phyloP scores from a whole-genome alignment of 2,329 filamentous ascomycete species.

The Hymenoscyphus fructigenus region DNA sequence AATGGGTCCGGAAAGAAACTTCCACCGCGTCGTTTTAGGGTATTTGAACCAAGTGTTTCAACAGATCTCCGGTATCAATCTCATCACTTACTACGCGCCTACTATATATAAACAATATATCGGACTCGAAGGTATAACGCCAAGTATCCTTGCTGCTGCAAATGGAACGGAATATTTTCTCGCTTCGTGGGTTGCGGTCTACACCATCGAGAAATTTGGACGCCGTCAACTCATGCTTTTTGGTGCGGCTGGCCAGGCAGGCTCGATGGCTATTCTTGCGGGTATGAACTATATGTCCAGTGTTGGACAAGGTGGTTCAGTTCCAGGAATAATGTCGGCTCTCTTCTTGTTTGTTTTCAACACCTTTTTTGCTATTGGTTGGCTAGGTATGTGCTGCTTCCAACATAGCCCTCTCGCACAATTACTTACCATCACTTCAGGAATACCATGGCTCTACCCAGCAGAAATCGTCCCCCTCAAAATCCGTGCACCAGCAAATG shows the following conservation, averaged over 20 bases:
- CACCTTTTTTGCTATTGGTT: slow-evolving; percentile 52
- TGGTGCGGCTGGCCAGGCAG: slow-evolving; percentile 61
- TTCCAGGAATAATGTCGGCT: slow-evolving; percentile 34
- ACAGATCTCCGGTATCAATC: slow-evolving; percentile 46
- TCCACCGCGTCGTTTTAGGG: slow-evolving; percentile 53
- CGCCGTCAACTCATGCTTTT: slow-evolving; percentile 72
- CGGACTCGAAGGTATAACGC: slow-evolving; percentile 45
- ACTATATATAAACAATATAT: slow-evolving; percentile 52
- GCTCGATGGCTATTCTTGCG: slow-evolving; percentile 62
- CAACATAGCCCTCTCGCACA: not conserved
- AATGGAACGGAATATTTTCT: slow-evolving; percentile 48
- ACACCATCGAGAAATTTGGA: slow-evolving; percentile 55
- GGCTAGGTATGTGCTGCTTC: slow-evolving; percentile 44
- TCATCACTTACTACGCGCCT: slow-evolving; percentile 48
- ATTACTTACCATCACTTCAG: not conserved
- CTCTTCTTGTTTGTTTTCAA: slow-evolving; percentile 50
- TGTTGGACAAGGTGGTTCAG: slow-evolving; percentile 37
- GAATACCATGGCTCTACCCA: slow-evolving; percentile 52
- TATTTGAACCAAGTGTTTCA: slow-evolving; percentile 52
- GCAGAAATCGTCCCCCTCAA: slow-evolving; percentile 55
- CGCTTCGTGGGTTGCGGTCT: slow-evolving; percentile 41
- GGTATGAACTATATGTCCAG: slow-evolving; percentile 40
- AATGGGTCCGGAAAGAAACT: slow-evolving; percentile 51
- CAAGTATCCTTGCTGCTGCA: slow-evolving; percentile 55
- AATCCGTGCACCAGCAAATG: slow-evolving; percentile 57